Base-by-base conservation (phyloP, 2,329 filamentous ascomycete genomes). In the Aschersonia sp. region DNA sequence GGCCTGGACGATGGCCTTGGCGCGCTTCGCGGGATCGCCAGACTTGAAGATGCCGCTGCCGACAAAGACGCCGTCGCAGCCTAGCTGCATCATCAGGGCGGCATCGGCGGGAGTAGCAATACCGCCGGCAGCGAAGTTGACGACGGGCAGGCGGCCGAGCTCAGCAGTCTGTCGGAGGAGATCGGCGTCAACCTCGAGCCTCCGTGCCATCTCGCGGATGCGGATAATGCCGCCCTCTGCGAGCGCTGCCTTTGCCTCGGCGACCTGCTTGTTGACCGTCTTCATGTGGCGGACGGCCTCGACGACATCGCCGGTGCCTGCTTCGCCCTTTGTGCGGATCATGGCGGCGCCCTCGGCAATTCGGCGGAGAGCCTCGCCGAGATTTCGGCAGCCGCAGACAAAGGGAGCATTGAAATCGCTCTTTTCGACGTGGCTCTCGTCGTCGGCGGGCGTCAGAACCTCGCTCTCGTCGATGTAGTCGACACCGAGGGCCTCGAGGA, bases 381-480 rank as follows among this genome's bases (percentile, higher is more conserved):
- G 74, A 72, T 94, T 89, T 52, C 90, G 78, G 76, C 92, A 97
- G 48, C 92, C 92, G 67, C 92, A 97, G 50, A 98, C 92, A 62
- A 97, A 98, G 46, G 92, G 92, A 22, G 83, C 81, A 60, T 76
- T 78, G 74, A 86, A 97, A 54, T 67, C 67, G 64, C 78, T 73
- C 76, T 98, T 98, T 66, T 89, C 85, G 51, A 98, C 88, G 70
- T 98, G 92, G 75, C 85, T 84, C 56, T 79, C 73, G 60, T 89
- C 79, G 65, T 98, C 92, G 55, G 92, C 92, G 1, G 90, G 90
- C 5, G 92, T 98, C 47, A 98, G 79, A 47, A 98, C 92, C 78
- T 98, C 92, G 66, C 83, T 89, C 72, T 98, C 92, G 68, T 98
- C 89, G 57, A 98, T 92, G 73, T 95, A 98, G 73, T 98, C 92